These are phyloP conservation scores for Syncephalastrum racemosum DNA, from an alignment of 371 early-diverging fungal species.

Conservation along the genomic window DNA sequence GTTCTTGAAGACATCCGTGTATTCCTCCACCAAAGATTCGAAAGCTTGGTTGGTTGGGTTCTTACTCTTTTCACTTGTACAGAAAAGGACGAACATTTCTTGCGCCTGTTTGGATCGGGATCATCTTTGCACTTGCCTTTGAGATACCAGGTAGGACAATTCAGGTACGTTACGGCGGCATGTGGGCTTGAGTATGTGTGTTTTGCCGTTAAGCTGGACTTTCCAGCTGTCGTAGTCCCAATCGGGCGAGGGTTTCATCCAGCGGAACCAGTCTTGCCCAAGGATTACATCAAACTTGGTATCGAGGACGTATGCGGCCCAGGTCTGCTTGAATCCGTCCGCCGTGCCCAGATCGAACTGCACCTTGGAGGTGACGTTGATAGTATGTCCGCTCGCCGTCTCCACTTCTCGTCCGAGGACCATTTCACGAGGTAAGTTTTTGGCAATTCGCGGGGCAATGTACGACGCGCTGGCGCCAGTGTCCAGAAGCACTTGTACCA, in stretches of 20 bases:
- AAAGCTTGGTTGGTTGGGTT: too few relatives aligned
- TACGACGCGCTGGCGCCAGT: conserved; percentile 6
- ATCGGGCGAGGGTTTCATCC: conserved; percentile 1
- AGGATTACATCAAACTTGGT: conserved; percentile 13
- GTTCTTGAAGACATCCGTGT: conserved; percentile 4
- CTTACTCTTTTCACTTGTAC: too few relatives aligned
- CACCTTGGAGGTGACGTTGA: too few relatives aligned
- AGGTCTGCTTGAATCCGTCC: too few relatives aligned
- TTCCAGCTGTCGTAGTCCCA: conserved; percentile 8
- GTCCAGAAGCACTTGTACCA: conserved; percentile 5
- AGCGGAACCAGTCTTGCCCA: too few relatives aligned
- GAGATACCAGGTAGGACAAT: conserved; percentile 4
- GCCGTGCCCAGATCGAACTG: too few relatives aligned
- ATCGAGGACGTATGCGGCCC: conserved; percentile 9
- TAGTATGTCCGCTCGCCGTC: conserved; percentile 4
- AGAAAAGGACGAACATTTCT: not conserved
- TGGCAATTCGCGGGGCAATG: conserved; percentile 3
- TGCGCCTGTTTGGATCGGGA: not conserved
- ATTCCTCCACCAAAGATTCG: too few relatives aligned
- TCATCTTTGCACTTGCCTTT: too few relatives aligned
- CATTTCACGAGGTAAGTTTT: too few relatives aligned
- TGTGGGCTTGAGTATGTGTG: not conserved
- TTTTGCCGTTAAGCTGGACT: conserved; percentile 2
- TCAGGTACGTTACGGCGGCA: not conserved
- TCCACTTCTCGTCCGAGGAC: conserved; percentile 2